These are phyloP conservation scores for Hypoxylon crocopeplum DNA, from an alignment of 495 filamentous ascomycete genomes.

Conservation along the genomic window DNA sequence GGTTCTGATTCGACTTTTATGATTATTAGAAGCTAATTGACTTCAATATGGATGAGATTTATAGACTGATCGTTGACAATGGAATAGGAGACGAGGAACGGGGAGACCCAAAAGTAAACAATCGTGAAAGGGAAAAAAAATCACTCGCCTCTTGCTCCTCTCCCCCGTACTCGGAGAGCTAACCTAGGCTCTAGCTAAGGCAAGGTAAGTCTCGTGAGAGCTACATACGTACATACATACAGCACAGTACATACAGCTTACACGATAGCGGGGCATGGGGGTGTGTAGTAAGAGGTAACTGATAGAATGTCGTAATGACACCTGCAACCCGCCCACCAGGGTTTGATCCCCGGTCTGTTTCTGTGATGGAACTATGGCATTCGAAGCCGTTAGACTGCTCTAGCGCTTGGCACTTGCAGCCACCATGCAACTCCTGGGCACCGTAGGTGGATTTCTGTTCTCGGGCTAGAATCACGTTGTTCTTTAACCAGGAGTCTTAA, in stretches of 20 bases:
- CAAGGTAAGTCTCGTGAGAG: conserved; percentile 26
- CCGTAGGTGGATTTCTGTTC: not conserved
- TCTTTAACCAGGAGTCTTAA: conserved; percentile 24
- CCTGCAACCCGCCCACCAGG: conserved; percentile 24
- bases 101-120: conserved; percentile 3
- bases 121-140: conserved; percentile 11
- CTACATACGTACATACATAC: not conserved
- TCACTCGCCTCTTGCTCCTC: conserved; percentile 7
- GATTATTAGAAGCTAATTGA: not conserved
- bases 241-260: conserved; percentile 8
- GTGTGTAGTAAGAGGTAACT: not conserved
- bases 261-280: conserved; percentile 14
- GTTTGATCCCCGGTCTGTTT: conserved; percentile 16
- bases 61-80: conserved; percentile 12
- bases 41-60: conserved; percentile 13
- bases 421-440: too few relatives aligned
- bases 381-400: conserved; percentile 9
- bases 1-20: not conserved
- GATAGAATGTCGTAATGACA: conserved; percentile 25
- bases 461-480: conserved; percentile 25
- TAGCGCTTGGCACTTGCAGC: conserved; percentile 11
- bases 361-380: conserved; percentile 17
- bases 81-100: not conserved
- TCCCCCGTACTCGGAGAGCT: conserved; percentile 29
- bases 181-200: conserved; percentile 10